A percentile compares a stretch with the other conserved stretches of the same genome.
These are phyloP conservation scores for Vitis hybrid DNA, from an alignment of 177 flowering plant species.

Conservation along the genomic window DNA sequence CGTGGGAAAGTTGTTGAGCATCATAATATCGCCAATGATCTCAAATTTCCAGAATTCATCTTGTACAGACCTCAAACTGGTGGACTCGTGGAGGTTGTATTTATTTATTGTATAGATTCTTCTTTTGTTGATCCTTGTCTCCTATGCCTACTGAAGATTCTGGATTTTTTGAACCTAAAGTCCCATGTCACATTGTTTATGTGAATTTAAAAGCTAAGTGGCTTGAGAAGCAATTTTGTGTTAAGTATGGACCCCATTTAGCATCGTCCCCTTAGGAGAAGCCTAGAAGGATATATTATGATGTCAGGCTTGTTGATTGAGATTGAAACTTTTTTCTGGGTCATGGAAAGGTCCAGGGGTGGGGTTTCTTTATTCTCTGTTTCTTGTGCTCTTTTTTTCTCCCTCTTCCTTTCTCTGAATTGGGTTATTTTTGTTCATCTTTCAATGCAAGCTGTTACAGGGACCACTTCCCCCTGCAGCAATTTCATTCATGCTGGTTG, in stretches of 20 bases:
- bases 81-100: conserved; percentile 57
- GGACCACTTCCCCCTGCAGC: not conserved
- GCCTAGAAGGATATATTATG: too few relatives aligned
- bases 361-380: too few relatives aligned
- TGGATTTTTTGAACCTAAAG: not conserved
- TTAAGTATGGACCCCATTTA: too few relatives aligned
- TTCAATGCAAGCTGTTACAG: not conserved
- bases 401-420: too few relatives aligned
- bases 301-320: too few relatives aligned
- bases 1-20: conserved; percentile 74
- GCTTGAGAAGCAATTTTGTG: too few relatives aligned
- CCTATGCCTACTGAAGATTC: not conserved
- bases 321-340: too few relatives aligned
- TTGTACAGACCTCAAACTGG: conserved; percentile 75
- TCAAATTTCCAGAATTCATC: conserved; percentile 68
- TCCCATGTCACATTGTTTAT: not conserved
- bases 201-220: too few relatives aligned
- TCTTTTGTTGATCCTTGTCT: not conserved
- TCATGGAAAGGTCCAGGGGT: too few relatives aligned
- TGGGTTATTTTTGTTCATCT: too few relatives aligned
- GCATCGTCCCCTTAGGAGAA: too few relatives aligned
- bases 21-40: conserved; percentile 76
- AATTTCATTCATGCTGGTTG: not conserved
- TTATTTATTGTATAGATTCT: not conserved
- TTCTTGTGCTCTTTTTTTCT: too few relatives aligned